phyloP scores from a whole-genome alignment of 139 green algal species.

The Coelastrella sp. region DNA sequence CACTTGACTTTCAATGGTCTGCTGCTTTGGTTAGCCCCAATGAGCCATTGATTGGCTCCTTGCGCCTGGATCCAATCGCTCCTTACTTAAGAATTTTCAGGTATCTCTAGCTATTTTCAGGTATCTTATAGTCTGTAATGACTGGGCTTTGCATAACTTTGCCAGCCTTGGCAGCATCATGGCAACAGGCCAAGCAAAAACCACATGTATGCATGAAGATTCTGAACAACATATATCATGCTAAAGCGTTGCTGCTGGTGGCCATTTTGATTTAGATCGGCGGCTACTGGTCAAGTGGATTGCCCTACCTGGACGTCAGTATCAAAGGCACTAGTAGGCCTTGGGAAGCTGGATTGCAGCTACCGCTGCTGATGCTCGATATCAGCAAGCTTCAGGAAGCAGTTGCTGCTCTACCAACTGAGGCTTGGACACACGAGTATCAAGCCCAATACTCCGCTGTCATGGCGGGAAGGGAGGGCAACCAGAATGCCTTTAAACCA shows the following conservation, averaged over 20 bases:
- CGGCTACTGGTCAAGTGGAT: conserved; percentile 63
- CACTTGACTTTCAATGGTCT: no score
- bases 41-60: no score
- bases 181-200: no score
- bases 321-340: conserved; percentile 38
- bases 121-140: no score
- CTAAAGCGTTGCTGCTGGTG: neutral
- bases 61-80: no score
- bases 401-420: conserved; percentile 40
- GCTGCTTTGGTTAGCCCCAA: no score
- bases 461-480: conserved; percentile 61
- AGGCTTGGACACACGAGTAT: conserved; percentile 54
- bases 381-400: conserved; percentile 52
- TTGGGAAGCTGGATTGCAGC: conserved; percentile 53
- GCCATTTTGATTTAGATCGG: neutral
- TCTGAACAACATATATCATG: no score
- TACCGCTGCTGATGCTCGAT: conserved; percentile 64
- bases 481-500: conserved; percentile 74
- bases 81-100: no score
- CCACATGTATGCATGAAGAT: no score
- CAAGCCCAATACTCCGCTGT: conserved; percentile 65
- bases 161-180: no score
- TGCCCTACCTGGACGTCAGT: conserved; percentile 59
- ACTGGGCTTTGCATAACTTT: no score
- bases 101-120: no score